Conservation (phyloP, 768 basidiomycete species). For the Lactarius evosmus region DNA sequence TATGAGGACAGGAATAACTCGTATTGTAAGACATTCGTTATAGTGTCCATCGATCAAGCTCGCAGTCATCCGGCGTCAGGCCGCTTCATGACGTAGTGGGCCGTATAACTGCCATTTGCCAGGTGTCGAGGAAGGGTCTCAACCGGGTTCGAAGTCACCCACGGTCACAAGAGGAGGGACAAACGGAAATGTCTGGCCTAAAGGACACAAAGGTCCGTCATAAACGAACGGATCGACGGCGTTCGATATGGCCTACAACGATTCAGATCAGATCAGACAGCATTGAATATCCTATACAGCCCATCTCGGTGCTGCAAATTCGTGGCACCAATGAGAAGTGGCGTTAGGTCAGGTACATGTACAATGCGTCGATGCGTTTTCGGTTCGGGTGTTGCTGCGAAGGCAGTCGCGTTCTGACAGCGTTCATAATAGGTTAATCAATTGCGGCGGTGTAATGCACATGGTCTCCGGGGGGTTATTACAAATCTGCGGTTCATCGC, state of each 20-base stretch:
- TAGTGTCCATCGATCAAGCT: background rate
- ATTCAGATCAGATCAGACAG: slow-evolving; percentile 32
- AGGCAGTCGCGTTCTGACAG: background rate
- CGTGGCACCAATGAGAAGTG: slow-evolving; percentile 35
- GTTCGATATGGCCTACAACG: no score
- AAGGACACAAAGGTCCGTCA: slow-evolving; percentile 35
- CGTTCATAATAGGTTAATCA: slow-evolving; percentile 39
- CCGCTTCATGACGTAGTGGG: slow-evolving; percentile 65
- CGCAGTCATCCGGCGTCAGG: slow-evolving; percentile 37
- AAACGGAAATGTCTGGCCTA: slow-evolving; percentile 37
- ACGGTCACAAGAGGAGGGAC: slow-evolving; percentile 34
- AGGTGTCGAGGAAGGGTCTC: background rate
- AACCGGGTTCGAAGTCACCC: slow-evolving; percentile 30
- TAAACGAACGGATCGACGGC: background rate
- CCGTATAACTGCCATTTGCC: no score
- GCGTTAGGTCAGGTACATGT: slow-evolving; percentile 37
- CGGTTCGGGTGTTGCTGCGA: background rate
- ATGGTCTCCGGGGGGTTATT: slow-evolving; percentile 37
- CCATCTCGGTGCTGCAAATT: slow-evolving; percentile 36
- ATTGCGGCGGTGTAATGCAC: slow-evolving; percentile 35
- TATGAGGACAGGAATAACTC: slow-evolving; percentile 35
- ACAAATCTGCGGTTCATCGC: slow-evolving; percentile 38
- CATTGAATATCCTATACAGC: slow-evolving; percentile 37
- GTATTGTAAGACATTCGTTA: slow-evolving; percentile 29
- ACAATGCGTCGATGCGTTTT: slow-evolving; percentile 34